A percentile compares a stretch with the other conserved stretches of the same genome.
phyloP scores from a whole-genome alignment of 352 stramenopile species.

The Poterioochromonas sp. region DNA sequence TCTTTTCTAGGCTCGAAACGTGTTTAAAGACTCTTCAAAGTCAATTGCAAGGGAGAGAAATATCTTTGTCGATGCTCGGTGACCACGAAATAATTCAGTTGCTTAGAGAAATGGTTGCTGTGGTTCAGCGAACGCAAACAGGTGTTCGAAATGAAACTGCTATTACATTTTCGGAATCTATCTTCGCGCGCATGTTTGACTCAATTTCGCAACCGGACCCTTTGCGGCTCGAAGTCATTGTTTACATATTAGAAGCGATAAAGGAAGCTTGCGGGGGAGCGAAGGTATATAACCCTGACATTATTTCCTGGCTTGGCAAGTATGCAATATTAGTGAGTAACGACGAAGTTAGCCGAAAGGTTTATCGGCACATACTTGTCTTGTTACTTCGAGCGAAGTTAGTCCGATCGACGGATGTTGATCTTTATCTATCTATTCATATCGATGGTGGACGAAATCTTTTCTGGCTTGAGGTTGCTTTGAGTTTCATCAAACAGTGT shows the following conservation, averaged over 20 bases:
- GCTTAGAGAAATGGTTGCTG: constrained; percentile 26
- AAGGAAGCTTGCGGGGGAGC: constrained; percentile 59
- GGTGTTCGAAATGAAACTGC: constrained; percentile 72
- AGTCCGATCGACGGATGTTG: constrained; percentile 78
- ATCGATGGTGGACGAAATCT: constrained; percentile 79
- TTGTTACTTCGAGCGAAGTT: constrained; percentile 86
- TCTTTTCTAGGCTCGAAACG: constrained; percentile 3
- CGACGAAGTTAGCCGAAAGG: constrained; percentile 82
- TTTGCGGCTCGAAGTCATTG: constrained; percentile 81
- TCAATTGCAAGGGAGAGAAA: constrained; percentile 51
- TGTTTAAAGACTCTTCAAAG: constrained; percentile 15
- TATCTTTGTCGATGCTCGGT: constrained; percentile 59
- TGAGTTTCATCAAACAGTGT: constrained; percentile 78
- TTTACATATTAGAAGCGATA: constrained; percentile 82
- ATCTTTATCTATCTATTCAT: constrained; percentile 83
- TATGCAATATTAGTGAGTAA: constrained; percentile 58
- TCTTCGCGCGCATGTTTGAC: constrained; percentile 96
- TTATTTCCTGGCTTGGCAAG: constrained; percentile 83
- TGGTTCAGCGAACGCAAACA: constrained; percentile 38
- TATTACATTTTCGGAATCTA: constrained; percentile 86
- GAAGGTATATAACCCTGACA: constrained; percentile 81
- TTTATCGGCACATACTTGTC: constrained; percentile 89
- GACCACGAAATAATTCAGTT: constrained; percentile 55
- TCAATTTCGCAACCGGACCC: constrained; percentile 67
- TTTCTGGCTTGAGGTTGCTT: constrained; percentile 89